phyloP scores from a whole-genome alignment of 176 grass and related monocot genomes.

The Tillandsia leiboldiana region DNA sequence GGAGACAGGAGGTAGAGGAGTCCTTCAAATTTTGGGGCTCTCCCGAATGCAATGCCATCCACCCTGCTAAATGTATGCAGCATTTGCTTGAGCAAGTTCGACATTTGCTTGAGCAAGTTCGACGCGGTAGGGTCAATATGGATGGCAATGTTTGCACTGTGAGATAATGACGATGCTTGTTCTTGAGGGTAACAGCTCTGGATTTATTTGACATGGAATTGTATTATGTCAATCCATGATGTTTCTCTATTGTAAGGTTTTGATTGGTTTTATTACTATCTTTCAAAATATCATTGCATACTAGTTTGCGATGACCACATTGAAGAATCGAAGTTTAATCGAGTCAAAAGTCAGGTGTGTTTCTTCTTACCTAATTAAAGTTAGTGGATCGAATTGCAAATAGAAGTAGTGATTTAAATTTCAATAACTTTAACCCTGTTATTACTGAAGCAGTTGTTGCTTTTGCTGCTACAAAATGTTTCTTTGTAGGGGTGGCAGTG shows the following conservation, averaged over 20 bases:
- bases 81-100: conserved; percentile 86
- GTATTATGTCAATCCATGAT: neutral
- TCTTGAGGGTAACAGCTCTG: conserved; percentile 57
- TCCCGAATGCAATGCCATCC: conserved; percentile 46
- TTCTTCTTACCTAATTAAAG: no score
- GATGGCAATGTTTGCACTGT: conserved; percentile 97
- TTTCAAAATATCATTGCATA: no score
- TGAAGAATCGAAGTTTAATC: no score
- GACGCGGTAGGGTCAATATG: conserved; percentile 85
- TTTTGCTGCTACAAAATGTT: neutral
- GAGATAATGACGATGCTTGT: conserved; percentile 89
- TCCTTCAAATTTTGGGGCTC: conserved; percentile 82
- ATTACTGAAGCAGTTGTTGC: neutral
- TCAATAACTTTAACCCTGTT: no score
- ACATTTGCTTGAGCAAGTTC: conserved; percentile 80
- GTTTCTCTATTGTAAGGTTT: no score
- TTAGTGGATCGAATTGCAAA: no score
- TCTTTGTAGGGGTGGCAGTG: conserved; percentile 85
- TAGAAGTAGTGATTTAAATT: no score
- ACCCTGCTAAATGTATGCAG: conserved; percentile 97
- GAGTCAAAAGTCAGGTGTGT: no score
- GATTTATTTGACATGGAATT: neutral
- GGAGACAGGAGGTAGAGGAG: conserved; percentile 89
- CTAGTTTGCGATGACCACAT: no score
- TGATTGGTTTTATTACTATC: no score